Evolutionary conservation across 805 yeast genomes (phyloP), one percentile per base, ranked within the genome.

Genomic region (Maudiozyma bulderi): DNA sequence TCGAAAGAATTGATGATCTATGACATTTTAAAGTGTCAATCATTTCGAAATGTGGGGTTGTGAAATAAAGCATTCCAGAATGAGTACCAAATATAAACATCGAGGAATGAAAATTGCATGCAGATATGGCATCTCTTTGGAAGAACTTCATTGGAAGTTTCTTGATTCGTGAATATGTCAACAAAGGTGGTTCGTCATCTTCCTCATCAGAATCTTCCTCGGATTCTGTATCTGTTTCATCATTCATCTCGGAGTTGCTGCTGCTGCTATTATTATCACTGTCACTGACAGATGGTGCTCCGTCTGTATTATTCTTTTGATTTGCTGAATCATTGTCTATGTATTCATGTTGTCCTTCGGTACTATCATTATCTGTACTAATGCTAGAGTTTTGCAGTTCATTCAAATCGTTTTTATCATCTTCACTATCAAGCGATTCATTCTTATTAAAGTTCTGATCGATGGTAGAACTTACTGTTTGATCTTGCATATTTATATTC

Each of bases 81-180:
- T 93, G 96, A 0, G 97, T 87, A 0, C 95, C 98, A 70, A 88
- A 86, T 9, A 85, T 79, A 52, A 84, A 78, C 37, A 83, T 73
- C 1, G 71, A 64, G 3, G 82, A 84, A 48, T 76, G 74, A 49
- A 85, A 77, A 14, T 72, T 67, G 52, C 84, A 78, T 0, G 88
- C 69, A 2, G 97, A 86, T 0, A 93, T 76, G 0, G 95, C 84
- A 60, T 93, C 97, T 44, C 78, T 75, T 39, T 67, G 69, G 65
- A 87, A 86, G 58, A 90, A 81, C 13, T 80, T 74, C 1, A 79
- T 64, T 0, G 96, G 95, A 1, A 90, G 71, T 43, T 76, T 73
- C 40, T 74, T 71, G 14, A 89, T 66, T 45, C 98, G 73, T 7
- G 86, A 71, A 59, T 91, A 93, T 54, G 84, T 84, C 42, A 93